These are phyloP conservation scores for Lactarius sp. DNA, from an alignment of 768 basidiomycete genomes.

Conservation along the genomic window DNA sequence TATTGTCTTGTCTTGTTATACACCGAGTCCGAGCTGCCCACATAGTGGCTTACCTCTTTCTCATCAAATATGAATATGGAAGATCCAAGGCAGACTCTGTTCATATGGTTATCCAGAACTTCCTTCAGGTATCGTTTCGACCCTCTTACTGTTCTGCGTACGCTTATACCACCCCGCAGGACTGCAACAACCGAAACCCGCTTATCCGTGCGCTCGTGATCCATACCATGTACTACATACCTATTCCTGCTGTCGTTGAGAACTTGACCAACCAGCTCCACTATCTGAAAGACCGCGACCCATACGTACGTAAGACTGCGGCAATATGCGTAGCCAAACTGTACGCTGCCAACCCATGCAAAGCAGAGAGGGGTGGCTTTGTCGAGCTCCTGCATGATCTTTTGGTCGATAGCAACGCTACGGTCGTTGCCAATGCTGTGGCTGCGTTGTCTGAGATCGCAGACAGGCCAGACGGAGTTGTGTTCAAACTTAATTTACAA, in stretches of 20 bases:
- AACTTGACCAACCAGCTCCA: conserved; percentile 87
- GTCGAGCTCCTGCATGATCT: conserved; percentile 88
- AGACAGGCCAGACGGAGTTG: conserved; percentile 90
- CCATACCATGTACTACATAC: conserved; percentile 99
- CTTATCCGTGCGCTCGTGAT: conserved; percentile 96
- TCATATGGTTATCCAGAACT: conserved; percentile 34
- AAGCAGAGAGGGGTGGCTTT: conserved; percentile 86
- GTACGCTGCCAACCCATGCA: conserved; percentile 80
- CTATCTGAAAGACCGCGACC: conserved; percentile 89
- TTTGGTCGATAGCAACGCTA: conserved; percentile 90
- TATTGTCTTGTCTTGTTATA: neutral
- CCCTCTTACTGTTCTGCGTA: neutral
- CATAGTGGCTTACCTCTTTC: conserved; percentile 94
- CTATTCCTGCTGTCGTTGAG: conserved; percentile 82
- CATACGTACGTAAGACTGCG: conserved; percentile 98
- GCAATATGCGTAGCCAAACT: conserved; percentile 97
- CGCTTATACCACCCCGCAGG: conserved; percentile 45
- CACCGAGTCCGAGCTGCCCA: neutral
- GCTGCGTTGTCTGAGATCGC: conserved; percentile 96
- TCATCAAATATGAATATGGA: conserved; percentile 97
- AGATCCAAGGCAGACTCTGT: conserved; percentile 94
- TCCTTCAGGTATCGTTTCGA: conserved; percentile 11
- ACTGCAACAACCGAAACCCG: conserved; percentile 93
- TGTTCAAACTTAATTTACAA: conserved; percentile 87
- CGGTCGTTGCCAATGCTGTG: conserved; percentile 95